Evolutionary conservation across 139 green algal species (phyloP).

Genomic region (Bryopsis sp.): DNA sequence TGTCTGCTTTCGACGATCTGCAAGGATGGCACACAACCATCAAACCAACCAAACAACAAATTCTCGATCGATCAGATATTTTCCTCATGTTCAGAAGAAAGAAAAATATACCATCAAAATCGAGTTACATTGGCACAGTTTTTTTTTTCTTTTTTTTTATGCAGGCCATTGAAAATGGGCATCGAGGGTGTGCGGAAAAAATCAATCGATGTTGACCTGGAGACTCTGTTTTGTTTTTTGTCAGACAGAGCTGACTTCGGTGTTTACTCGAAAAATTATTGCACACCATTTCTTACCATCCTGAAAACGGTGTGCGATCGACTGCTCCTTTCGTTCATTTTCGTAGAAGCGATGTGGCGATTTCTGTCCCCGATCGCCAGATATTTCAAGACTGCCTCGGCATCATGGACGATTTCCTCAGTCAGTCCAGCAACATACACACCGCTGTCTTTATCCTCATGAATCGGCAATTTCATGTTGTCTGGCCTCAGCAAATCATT

Average conservation of each 20-base stretch:
- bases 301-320: constrained; percentile 91
- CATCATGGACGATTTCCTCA: constrained; percentile 83
- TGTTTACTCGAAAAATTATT: no score
- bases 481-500: constrained; percentile 80
- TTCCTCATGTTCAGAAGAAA: no score
- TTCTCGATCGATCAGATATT: no score
- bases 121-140: no score
- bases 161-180: no score
- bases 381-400: constrained; percentile 56
- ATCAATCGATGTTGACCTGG: no score
- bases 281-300: no score
- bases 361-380: constrained; percentile 66
- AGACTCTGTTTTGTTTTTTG: no score
- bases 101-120: no score
- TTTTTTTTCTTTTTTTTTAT: no score
- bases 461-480: constrained; percentile 71
- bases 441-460: constrained; percentile 72
- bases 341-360: constrained; percentile 84
- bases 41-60: neutral
- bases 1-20: constrained; percentile 69
- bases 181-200: no score
- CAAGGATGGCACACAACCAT: neutral
- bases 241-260: no score
- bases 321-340: constrained; percentile 87
- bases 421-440: constrained; percentile 85